Base-by-base conservation (phyloP, 2,329 filamentous ascomycete species). In the Colletotrichum plurivorum region DNA sequence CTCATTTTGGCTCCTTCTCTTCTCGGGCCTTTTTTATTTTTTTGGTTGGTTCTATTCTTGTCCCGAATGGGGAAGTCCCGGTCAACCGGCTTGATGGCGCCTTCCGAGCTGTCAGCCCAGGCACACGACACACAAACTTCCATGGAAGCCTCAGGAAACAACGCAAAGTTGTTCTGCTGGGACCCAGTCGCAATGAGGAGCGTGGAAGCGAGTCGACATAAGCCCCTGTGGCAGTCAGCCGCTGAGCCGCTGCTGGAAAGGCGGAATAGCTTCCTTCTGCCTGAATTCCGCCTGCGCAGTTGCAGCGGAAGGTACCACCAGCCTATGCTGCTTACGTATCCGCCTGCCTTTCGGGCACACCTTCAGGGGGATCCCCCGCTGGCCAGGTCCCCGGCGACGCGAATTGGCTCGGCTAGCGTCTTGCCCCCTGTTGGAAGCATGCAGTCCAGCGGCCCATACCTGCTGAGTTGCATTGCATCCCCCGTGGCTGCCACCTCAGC, bases 261-360 rank as follows among this genome's bases (percentile, higher is more conserved):
- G 31, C 31, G 31, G 31, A 36, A 36, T 10, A 36, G 8, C 31
- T 36, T 36, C 41, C 41, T 43, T n/a, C 16, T n/a, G 41, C 41
- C 41, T 22, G 60, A 56, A 41, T 49, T 59, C 56, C 31, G 58
- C 36, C 52, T 20, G 51, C 45, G 18, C 18, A 63, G 60, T 46
- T 46, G 45, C 62, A 55, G 49, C 15, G 41, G 51, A 25, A 51
- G 10, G 41, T 15, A 15, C 41, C 15, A 7, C 41, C 41, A n/a
- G 15, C 13, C 31, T 36, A 10, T 36, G 31, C 31, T 36, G 31
- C 31, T 36, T 36, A 36, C 31, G 31, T 36, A 36, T 10, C 31
- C 31, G 31, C 8, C 31, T 36, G 9, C 31, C 31, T 10, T 2
- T 31, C 9, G 27, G 27, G 27, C 27, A 5, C 27, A 31, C 27